Conservation (phyloP, 345 rosid genomes). For the Aquilaria malaccensis region DNA sequence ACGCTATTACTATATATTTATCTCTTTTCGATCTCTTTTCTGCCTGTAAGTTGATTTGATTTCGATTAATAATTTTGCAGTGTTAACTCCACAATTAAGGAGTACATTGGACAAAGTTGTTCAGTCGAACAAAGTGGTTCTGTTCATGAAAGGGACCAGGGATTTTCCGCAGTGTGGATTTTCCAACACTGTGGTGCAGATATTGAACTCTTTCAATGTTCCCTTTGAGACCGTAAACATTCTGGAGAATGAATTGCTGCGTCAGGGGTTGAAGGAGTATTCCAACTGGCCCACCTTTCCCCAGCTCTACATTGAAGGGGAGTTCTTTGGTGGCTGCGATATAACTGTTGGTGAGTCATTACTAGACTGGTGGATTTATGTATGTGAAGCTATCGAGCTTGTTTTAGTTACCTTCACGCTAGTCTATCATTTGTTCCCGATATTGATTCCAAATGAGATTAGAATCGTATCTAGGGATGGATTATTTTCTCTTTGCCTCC, state of each 20-base stretch:
- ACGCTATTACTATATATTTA: not conserved
- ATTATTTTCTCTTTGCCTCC: too few species aligned
- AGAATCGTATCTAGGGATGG: too few species aligned
- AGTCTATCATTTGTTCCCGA: too few species aligned
- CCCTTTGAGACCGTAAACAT: conserved; percentile 76
- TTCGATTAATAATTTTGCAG: conserved; percentile 18
- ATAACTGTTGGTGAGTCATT: conserved; percentile 62
- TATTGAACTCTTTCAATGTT: conserved; percentile 59
- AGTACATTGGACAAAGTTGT: conserved; percentile 70
- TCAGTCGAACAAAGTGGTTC: conserved; percentile 60
- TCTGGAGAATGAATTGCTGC: conserved; percentile 76
- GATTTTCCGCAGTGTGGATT: conserved; percentile 96
- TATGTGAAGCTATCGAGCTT: too few species aligned
- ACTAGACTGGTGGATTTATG: not conserved
- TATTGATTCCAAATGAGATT: too few species aligned
- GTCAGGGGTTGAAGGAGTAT: conserved; percentile 87
- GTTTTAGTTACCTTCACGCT: too few species aligned
- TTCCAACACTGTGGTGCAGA: conserved; percentile 88
- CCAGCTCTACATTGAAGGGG: conserved; percentile 87
- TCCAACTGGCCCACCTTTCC: conserved; percentile 97
- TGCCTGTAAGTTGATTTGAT: not conserved
- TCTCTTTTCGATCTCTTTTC: not conserved
- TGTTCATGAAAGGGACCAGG: conserved; percentile 86
- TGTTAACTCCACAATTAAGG: conserved; percentile 62
- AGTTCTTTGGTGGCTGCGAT: conserved; percentile 93